These are phyloP conservation scores for Fusarium sacchari DNA, from an alignment of 2,329 filamentous ascomycete genomes.

Conservation along the genomic window DNA sequence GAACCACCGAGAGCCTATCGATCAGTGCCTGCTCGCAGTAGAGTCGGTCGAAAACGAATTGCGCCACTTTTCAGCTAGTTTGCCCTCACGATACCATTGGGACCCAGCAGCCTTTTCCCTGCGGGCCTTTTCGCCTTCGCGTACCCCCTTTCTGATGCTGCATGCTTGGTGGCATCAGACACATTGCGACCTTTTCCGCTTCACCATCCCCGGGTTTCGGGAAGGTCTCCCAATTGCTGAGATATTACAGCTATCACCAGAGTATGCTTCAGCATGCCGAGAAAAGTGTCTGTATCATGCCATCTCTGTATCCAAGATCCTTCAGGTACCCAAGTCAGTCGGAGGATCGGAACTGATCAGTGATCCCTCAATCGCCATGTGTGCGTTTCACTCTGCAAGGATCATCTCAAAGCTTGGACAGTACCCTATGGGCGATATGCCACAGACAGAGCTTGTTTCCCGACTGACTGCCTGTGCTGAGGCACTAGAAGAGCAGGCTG, in stretches of 20 bases:
- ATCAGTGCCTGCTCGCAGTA: constrained; percentile 1
- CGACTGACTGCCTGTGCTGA: neutral
- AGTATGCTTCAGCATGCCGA: neutral
- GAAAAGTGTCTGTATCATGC: constrained; percentile 20
- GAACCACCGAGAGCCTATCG: constrained; percentile 27
- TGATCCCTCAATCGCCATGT: constrained; percentile 23
- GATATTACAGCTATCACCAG: neutral
- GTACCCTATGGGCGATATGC: constrained; percentile 11
- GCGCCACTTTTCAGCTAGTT: neutral
- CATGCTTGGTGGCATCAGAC: constrained; percentile 44
- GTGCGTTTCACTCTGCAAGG: constrained; percentile 24
- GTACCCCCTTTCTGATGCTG: constrained; percentile 38
- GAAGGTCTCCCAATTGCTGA: constrained; percentile 9
- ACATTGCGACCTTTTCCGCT: constrained; percentile 40
- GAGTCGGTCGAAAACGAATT: constrained; percentile 26
- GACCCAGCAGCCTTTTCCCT: constrained; percentile 34
- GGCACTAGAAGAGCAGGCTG: neutral
- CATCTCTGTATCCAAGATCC: constrained; percentile 1
- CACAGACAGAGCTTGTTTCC: neutral
- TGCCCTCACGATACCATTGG: neutral
- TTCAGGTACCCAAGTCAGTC: neutral
- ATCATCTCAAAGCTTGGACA: constrained; percentile 24
- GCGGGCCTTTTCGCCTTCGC: constrained; percentile 31
- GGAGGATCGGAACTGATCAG: constrained; percentile 11
- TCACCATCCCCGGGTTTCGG: constrained; percentile 31